Percentiles rank a stretch among this genome's conserved stretches.
These are phyloP conservation scores for Pseudoscleropodium purum DNA, from an alignment of 225 moss, liverwort and hornwort genomes.

Conservation along the genomic window DNA sequence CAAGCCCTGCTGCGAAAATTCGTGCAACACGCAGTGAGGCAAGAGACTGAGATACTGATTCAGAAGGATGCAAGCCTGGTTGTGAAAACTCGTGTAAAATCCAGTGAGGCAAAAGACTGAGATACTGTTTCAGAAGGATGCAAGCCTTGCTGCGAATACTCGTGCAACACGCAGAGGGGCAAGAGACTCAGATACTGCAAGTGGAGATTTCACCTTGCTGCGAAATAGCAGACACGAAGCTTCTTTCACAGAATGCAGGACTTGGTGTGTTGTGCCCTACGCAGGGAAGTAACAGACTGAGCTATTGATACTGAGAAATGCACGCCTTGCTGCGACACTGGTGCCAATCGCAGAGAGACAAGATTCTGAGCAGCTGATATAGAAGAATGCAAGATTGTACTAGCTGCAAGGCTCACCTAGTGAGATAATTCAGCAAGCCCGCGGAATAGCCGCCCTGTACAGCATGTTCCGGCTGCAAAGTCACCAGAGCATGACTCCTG, in stretches of 20 bases:
- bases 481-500: background rate
- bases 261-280: background rate
- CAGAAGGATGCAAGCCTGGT: background rate
- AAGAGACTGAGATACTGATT: background rate
- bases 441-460: background rate
- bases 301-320: background rate
- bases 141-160: too few relatives aligned
- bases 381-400: too few relatives aligned
- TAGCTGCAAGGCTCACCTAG: background rate
- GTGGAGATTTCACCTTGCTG: too few relatives aligned
- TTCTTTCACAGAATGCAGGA: background rate
- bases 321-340: background rate
- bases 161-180: too few relatives aligned
- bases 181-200: too few relatives aligned
- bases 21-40: background rate
- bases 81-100: background rate
- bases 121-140: background rate
- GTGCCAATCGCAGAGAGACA: background rate
- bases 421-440: background rate
- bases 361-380: background rate
- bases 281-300: background rate
- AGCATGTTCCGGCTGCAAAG: background rate
- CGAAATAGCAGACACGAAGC: background rate
- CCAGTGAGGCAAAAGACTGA: background rate
- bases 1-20: background rate